A percentile compares a stretch with the other conserved stretches of the same genome.
Conservation (phyloP, 2,329 filamentous ascomycete species). For the Escovopsis weberi region DNA sequence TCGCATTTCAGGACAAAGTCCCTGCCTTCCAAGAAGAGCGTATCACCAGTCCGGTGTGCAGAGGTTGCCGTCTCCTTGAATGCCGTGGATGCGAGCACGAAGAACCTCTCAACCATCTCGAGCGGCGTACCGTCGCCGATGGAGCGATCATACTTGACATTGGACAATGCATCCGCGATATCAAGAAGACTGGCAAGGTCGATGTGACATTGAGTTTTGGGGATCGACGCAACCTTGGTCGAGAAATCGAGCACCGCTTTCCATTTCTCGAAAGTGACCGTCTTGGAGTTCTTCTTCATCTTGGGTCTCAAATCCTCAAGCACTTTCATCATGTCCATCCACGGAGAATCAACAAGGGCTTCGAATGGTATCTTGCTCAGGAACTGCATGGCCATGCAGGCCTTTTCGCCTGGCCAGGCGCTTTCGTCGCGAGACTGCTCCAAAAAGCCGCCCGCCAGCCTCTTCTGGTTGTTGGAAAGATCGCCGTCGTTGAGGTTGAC, state of each 20-base stretch:
- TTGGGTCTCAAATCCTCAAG: slow-evolving; percentile 15
- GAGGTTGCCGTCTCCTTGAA: slow-evolving; percentile 30
- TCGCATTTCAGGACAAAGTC: slow-evolving; percentile 14
- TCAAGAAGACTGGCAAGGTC: slow-evolving; percentile 22
- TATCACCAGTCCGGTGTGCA: slow-evolving; percentile 26
- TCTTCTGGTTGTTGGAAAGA: slow-evolving; percentile 10
- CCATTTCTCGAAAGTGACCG: slow-evolving; percentile 17
- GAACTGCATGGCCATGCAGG: slow-evolving; percentile 16
- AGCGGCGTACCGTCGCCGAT: slow-evolving; percentile 13
- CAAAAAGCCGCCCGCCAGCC: slow-evolving; percentile 20
- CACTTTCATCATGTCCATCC: slow-evolving; percentile 27
- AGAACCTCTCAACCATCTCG: slow-evolving; percentile 21
- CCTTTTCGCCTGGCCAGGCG: slow-evolving; percentile 16
- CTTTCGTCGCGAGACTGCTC: slow-evolving; percentile 10
- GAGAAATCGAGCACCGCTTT: slow-evolving; percentile 29
- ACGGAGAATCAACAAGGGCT: slow-evolving; percentile 25
- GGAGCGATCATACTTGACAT: slow-evolving; percentile 12
- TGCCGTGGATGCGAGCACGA: slow-evolving; percentile 16
- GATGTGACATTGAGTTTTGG: slow-evolving; percentile 36
- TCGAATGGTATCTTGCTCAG: slow-evolving; percentile 23
- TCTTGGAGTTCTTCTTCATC: slow-evolving; percentile 13
- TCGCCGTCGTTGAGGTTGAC: slow-evolving; percentile 21
- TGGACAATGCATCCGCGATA: slow-evolving; percentile 19
- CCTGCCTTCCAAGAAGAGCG: slow-evolving; percentile 21
- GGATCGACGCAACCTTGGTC: slow-evolving; percentile 33